These are phyloP conservation scores for Crithidia thermophila DNA, from an alignment of 208 protist species.

Conservation along the genomic window DNA sequence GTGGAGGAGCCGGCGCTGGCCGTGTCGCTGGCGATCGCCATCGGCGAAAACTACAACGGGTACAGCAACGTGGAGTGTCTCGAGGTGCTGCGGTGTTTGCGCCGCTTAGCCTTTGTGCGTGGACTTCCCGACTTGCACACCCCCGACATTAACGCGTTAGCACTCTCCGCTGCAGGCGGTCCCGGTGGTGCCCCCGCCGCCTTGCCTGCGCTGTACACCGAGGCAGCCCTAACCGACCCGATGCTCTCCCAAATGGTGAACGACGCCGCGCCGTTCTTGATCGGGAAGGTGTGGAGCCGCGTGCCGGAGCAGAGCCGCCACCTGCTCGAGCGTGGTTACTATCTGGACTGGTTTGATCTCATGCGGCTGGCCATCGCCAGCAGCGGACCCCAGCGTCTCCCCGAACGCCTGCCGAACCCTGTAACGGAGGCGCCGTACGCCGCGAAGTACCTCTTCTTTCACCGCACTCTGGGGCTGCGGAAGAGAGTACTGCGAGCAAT, in stretches of 20 bases:
- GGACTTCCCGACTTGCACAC: constrained; percentile 42
- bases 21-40: constrained; percentile 75
- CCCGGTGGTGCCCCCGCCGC: neutral
- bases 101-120: constrained; percentile 72
- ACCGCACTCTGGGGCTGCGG: constrained; percentile 66
- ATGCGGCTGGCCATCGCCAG: constrained; percentile 71
- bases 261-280: constrained; percentile 71
- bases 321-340: constrained; percentile 54
- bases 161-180: constrained; percentile 3
- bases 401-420: constrained; percentile 68
- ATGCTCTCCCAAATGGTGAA: constrained; percentile 56
- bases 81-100: constrained; percentile 80
- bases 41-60: constrained; percentile 72
- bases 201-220: constrained; percentile 47
- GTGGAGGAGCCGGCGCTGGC: constrained; percentile 73
- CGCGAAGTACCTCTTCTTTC: constrained; percentile 82
- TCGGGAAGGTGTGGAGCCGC: constrained; percentile 73
- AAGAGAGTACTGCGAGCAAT: constrained; percentile 39
- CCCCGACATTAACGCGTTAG: constrained; percentile 21
- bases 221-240: constrained; percentile 38
- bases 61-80: constrained; percentile 70
- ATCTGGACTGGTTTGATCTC: constrained; percentile 82
- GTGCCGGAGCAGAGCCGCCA: constrained; percentile 74
- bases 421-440: constrained; percentile 66
- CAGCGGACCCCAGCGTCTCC: constrained; percentile 44